Evolutionary conservation across 164 flowering plant species (phyloP), one percentile per base, ranked within the genome.

Genomic region (Macadamia tetraphylla): DNA sequence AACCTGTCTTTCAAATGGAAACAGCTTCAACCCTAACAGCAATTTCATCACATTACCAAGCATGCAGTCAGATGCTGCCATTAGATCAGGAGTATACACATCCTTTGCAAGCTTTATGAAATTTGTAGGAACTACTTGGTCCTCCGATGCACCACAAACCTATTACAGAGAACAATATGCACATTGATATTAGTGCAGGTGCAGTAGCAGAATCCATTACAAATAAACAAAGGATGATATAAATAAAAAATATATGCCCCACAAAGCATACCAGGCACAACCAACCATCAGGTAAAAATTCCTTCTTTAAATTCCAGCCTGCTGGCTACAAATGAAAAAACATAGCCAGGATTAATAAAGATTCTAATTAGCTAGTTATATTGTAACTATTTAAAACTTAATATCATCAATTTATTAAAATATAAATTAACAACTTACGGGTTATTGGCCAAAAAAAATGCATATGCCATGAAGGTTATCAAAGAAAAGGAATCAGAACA

Each of bases 41-140:
- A 48, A 35, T 49, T 44, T 17, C 17, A 35, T 46, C 13, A 62
- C 58, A 60, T 29, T 74, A 94, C 99, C 99, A 73, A 94, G 98
- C 99, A 94, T 94, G 80, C 97, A 90, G 70, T 94, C 99, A 73
- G 94, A 90, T 60, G 99, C 97, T 58, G 97, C 96, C 59, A 92
- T 94, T 61, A 90, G 29, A 79, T 94, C 98, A 73, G 99, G 98
- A 42, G 98, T 94, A 69, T 90, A 94, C 11, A 74, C 90, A 85
- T 94, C 92, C 84, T 85, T 92, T 51, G 94, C 82, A 70, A 94
- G 94, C 84, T 77, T 90, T 52, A 86, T 71, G 59, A 90, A 94
- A 71, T 86, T 92, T 53, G 90, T 83, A n/a, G 98, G 98, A 79
- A 92, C 89, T 57, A 84, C 89, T 69, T 88, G 84, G 55, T 71